Conservation (phyloP, 345 rosid genomes). For the Eucalyptus marginata region DNA sequence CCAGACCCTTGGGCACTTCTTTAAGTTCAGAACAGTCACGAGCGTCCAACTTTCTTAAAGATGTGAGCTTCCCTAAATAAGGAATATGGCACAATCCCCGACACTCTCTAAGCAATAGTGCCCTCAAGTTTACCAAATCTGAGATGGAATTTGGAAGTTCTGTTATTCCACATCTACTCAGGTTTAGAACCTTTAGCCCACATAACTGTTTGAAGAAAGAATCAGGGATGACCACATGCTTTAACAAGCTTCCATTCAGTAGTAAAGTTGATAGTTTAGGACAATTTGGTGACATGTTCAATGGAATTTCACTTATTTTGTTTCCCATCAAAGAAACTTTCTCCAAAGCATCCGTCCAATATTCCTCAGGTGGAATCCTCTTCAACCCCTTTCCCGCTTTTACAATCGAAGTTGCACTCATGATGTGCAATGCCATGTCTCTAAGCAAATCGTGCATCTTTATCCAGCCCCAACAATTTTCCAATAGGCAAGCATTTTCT, state of each 20-base stretch:
- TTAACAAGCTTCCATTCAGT: rapidly evolving
- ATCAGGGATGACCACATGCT: rapidly evolving
- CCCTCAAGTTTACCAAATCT: no score
- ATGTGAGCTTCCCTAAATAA: no score
- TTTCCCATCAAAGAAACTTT: background rate
- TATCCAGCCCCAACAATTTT: no score
- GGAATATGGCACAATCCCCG: no score
- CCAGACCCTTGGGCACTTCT: no score
- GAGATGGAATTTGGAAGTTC: no score
- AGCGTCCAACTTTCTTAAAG: no score
- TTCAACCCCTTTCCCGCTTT: background rate
- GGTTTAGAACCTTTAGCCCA: background rate
- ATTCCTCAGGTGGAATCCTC: background rate
- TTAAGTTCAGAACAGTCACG: no score
- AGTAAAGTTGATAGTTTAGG: background rate
- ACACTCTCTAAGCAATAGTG: no score
- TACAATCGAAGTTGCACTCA: background rate
- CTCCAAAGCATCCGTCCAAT: background rate
- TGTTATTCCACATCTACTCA: background rate
- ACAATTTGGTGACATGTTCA: background rate
- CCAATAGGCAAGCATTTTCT: background rate
- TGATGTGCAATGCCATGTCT: slow-evolving; percentile 7
- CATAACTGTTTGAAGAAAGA: background rate
- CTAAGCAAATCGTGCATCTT: slow-evolving; percentile 10
- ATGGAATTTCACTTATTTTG: rapidly evolving